Percentiles rank a stretch among this genome's conserved stretches.
These are phyloP conservation scores for Boletales sp. DNA, from an alignment of 768 basidiomycete species.

Conservation along the genomic window DNA sequence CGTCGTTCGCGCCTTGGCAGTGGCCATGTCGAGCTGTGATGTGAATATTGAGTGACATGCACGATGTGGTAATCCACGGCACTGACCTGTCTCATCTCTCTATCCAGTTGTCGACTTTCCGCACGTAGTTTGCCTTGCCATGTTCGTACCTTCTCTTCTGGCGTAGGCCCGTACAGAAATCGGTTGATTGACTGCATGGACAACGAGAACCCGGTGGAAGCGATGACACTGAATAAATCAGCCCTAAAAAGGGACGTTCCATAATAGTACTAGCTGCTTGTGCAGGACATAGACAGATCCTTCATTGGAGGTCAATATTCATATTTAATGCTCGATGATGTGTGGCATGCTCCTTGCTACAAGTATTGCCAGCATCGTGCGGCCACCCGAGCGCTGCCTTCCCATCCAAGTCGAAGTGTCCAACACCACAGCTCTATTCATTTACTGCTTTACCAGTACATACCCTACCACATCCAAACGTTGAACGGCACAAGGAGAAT, in stretches of 20 bases:
- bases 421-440: no score
- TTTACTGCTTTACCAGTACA: no score
- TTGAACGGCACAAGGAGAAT: no score
- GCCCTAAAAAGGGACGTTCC: conserved; percentile 16
- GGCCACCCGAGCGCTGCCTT: no score
- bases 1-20: conserved; percentile 69
- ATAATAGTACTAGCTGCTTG: conserved; percentile 1
- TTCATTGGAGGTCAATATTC: no score
- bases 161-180: conserved; percentile 93
- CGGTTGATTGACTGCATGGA: conserved; percentile 86
- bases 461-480: no score
- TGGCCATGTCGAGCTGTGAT: conserved; percentile 73
- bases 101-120: conserved; percentile 80
- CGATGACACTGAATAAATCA: not conserved
- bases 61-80: conserved; percentile 12
- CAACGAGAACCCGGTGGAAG: conserved; percentile 1
- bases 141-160: conserved; percentile 87
- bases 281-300: no score
- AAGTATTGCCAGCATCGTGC: no score
- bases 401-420: no score
- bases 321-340: no score
- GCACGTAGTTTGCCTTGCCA: conserved; percentile 88
- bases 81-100: conserved; percentile 94
- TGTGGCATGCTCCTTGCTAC: no score
- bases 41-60: conserved; percentile 12